These are phyloP conservation scores for Ophiostoma himal-ulmi DNA, from an alignment of 2,329 filamentous ascomycete species.

Conservation along the genomic window DNA sequence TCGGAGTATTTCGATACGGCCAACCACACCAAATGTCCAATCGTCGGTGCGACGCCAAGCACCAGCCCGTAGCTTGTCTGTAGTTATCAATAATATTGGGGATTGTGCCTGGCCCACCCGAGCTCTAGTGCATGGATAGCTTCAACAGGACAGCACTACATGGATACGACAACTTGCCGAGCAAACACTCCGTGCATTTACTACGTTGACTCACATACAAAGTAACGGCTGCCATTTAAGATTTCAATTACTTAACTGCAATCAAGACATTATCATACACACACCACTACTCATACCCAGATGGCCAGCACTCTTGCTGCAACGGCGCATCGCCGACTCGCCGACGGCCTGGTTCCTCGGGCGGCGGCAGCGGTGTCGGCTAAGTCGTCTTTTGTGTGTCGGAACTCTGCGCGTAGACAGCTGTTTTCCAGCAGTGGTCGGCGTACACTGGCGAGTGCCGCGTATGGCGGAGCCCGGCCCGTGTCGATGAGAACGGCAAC, in stretches of 20 bases:
- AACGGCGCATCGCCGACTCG: constrained; percentile 3
- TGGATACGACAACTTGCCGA: background rate
- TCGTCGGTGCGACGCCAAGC: constrained; percentile 7
- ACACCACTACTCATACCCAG: background rate
- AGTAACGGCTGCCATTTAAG: background rate
- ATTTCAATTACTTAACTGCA: background rate
- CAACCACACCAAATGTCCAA: background rate
- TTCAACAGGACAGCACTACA: background rate
- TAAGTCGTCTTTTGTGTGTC: background rate
- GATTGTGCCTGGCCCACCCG: background rate
- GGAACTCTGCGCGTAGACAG: background rate
- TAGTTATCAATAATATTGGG: background rate
- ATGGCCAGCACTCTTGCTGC: constrained; percentile 6
- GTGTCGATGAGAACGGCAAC: background rate
- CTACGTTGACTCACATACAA: background rate
- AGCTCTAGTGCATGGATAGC: constrained; percentile 7
- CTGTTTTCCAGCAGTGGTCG: background rate
- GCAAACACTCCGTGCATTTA: background rate
- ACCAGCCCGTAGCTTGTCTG: background rate
- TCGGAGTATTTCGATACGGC: background rate
- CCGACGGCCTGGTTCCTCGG: constrained; percentile 2
- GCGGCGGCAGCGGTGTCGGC: background rate
- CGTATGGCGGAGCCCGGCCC: background rate
- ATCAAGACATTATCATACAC: background rate
- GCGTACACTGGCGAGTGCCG: background rate